Percentiles rank a stretch among this genome's conserved stretches.
Conservation (phyloP, 1,284 basidiomycete genomes). For the Laetiporus sulphureus region DNA sequence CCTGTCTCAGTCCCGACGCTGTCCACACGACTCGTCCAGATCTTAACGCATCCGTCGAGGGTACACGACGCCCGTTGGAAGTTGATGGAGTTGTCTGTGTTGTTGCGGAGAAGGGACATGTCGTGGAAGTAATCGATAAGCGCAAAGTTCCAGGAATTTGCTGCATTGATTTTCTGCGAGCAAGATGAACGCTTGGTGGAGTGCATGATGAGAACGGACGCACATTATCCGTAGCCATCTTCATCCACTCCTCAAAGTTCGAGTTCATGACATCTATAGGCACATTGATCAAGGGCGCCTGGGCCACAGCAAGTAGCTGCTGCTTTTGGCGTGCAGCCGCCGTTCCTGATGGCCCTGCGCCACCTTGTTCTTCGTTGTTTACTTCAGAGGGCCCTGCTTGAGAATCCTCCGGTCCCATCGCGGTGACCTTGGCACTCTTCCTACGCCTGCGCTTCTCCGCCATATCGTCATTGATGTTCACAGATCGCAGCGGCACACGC, state of each 20-base stretch:
- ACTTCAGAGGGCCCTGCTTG: conserved; percentile 44
- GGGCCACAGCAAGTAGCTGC: conserved; percentile 54
- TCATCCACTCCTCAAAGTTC: conserved; percentile 99
- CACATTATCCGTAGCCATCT: conserved; percentile 98
- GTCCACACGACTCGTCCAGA: conserved; percentile 98
- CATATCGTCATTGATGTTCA: conserved; percentile 74
- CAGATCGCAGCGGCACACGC: conserved; percentile 45
- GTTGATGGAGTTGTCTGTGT: conserved; percentile 91
- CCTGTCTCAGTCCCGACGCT: conserved; percentile 96
- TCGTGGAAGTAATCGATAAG: conserved; percentile 99
- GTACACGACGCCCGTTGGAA: conserved; percentile 98
- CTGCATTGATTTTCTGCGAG: conserved; percentile 93
- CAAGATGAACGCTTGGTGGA: not conserved
- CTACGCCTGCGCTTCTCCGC: conserved; percentile 71
- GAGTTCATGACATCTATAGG: conserved; percentile 78
- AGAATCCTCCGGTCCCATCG: conserved; percentile 38
- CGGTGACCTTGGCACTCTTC: conserved; percentile 57
- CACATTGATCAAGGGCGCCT: conserved; percentile 52
- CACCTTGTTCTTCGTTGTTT: conserved; percentile 24
- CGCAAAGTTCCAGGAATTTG: conserved; percentile 97
- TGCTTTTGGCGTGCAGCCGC: conserved; percentile 47
- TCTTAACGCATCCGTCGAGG: conserved; percentile 98
- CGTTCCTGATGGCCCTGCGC: conserved; percentile 35
- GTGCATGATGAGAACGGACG: conserved; percentile 22
- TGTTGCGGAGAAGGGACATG: conserved; percentile 93